Evolutionary conservation across 148 eudicot genomes (phyloP).

Genomic region (Amaranthus cruentus): DNA sequence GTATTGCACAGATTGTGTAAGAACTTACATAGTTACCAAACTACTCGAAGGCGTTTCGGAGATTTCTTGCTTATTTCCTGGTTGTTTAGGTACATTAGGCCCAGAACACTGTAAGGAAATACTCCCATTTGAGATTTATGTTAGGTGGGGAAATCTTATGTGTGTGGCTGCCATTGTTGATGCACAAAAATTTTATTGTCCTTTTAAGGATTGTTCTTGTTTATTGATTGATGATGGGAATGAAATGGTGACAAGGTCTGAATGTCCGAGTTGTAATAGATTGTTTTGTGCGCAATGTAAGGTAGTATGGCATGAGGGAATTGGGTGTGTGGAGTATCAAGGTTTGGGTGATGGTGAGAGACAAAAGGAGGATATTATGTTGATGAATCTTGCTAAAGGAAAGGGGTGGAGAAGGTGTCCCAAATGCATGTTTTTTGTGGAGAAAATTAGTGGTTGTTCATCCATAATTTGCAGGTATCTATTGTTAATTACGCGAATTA

Average conservation of each 20-base stretch:
- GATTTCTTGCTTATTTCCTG: constrained; percentile 33
- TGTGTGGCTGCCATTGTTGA: constrained; percentile 47
- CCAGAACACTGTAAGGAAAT: constrained; percentile 41
- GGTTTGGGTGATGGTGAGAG: constrained; percentile 44
- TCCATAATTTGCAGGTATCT: constrained; percentile 57
- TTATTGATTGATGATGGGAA: constrained; percentile 38
- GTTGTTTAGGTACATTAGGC: constrained; percentile 36
- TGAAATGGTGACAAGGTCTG: constrained; percentile 33
- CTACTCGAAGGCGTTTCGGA: constrained; percentile 35
- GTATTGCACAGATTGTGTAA: constrained; percentile 41
- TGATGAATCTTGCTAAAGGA: constrained; percentile 47
- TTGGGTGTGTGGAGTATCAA: constrained; percentile 47
- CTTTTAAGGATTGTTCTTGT: constrained; percentile 46
- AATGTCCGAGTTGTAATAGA: constrained; percentile 52
- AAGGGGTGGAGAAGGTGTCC: constrained; percentile 70
- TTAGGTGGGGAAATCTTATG: constrained; percentile 43
- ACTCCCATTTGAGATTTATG: constrained; percentile 42
- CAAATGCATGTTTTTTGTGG: constrained; percentile 51
- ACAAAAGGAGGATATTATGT: constrained; percentile 46
- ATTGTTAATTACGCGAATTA: background rate
- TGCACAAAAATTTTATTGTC: constrained; percentile 46
- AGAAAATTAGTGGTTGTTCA: constrained; percentile 48
- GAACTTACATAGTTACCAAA: constrained; percentile 38
- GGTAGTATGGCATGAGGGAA: constrained; percentile 61
- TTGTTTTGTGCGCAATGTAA: constrained; percentile 59